A percentile compares a stretch with the other conserved stretches of the same genome.
phyloP scores from a whole-genome alignment of 768 basidiomycete genomes.

The Leccinum disarticulatum region DNA sequence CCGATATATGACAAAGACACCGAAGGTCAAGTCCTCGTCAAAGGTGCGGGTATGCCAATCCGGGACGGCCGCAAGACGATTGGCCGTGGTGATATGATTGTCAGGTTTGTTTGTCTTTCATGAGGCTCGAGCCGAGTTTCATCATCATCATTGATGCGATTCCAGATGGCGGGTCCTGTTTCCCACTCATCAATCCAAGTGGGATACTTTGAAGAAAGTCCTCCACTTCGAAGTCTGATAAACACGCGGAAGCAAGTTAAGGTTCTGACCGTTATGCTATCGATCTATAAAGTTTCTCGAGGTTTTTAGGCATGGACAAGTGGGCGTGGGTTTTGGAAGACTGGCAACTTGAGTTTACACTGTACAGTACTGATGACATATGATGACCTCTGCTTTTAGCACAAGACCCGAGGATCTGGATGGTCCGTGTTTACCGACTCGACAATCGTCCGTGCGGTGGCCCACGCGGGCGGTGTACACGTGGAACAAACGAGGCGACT shows the following conservation, averaged over 20 bases:
- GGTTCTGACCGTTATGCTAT: slow-evolving; percentile 23
- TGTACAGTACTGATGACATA: slow-evolving; percentile 31
- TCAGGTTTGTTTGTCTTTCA: slow-evolving; percentile 43
- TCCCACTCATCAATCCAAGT: slow-evolving; percentile 31
- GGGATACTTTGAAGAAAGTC: slow-evolving; percentile 31
- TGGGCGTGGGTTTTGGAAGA: slow-evolving; percentile 4
- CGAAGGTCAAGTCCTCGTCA: slow-evolving; percentile 49
- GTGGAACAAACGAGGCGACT: slow-evolving; percentile 18
- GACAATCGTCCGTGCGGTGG: not conserved
- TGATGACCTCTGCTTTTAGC: slow-evolving; percentile 10
- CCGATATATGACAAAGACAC: slow-evolving; percentile 47
- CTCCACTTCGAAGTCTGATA: slow-evolving; percentile 29
- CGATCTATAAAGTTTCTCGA: slow-evolving; percentile 10
- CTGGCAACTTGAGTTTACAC: slow-evolving; percentile 11
- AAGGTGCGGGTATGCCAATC: slow-evolving; percentile 71
- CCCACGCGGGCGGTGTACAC: slow-evolving; percentile 8
- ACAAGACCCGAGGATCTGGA: not conserved
- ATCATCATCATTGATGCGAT: slow-evolving; percentile 3
- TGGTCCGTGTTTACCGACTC: not conserved
- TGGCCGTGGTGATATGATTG: slow-evolving; percentile 61
- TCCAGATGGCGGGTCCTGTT: slow-evolving; percentile 35
- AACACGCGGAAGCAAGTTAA: slow-evolving; percentile 5
- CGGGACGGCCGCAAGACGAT: slow-evolving; percentile 49
- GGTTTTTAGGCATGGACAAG: slow-evolving; percentile 21
- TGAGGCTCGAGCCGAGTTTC: slow-evolving; percentile 2